Evolutionary conservation across 2,329 filamentous ascomycete genomes (phyloP).

Genomic region (Microdochium trichocladiopsis): DNA sequence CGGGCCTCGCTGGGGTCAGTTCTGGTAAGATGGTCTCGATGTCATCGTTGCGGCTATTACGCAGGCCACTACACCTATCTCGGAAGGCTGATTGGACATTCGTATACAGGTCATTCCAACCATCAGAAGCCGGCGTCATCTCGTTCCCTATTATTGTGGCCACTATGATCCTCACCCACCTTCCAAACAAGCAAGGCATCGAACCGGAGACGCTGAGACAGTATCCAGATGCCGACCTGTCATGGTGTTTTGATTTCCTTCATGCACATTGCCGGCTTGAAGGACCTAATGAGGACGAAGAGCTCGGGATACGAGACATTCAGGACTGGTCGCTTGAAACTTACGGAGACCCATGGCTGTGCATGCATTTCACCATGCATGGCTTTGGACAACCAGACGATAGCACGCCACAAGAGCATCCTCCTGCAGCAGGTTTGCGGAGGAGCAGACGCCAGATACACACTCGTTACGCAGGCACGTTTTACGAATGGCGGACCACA

Average conservation of each 20-base stretch:
- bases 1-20: not conserved
- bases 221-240: not conserved
- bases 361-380: not conserved
- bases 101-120: not conserved
- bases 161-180: not conserved
- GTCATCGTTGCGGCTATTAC: not conserved
- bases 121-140: not conserved
- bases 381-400: not conserved
- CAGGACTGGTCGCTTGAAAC: not conserved
- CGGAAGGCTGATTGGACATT: not conserved
- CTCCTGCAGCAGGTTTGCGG: not conserved
- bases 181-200: not conserved
- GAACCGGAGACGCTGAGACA: not conserved
- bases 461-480: not conserved
- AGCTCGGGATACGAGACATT: not conserved
- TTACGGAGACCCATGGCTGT: not conserved
- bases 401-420: not conserved
- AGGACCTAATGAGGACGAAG: not conserved
- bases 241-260: not conserved
- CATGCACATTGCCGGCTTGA: not conserved
- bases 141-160: not conserved
- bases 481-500: not conserved
- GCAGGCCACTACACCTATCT: not conserved
- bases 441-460: not conserved
- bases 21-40: not conserved